These are phyloP conservation scores for Bryoerythrophyllum caledonicum DNA, from an alignment of 225 moss, liverwort and hornwort species.

Conservation along the genomic window DNA sequence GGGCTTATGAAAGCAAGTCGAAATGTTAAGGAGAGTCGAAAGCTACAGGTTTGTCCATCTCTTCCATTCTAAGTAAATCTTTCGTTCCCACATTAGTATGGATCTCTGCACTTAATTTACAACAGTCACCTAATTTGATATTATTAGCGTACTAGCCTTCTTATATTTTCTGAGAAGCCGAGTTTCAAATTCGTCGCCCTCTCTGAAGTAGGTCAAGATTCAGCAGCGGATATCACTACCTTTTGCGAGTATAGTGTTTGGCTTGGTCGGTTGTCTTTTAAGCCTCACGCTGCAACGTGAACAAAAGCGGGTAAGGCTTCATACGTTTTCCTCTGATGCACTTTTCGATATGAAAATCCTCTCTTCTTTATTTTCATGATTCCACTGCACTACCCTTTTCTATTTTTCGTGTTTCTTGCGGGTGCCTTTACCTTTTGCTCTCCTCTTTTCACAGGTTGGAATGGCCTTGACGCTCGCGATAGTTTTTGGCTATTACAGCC, in stretches of 20 bases:
- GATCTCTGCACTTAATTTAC: background rate
- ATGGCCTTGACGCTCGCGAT: slow-evolving; percentile 39
- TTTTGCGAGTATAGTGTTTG: slow-evolving; percentile 46
- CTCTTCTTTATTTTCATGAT: background rate
- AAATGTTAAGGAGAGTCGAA: slow-evolving; percentile 43
- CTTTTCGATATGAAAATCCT: background rate
- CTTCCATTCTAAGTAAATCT: background rate
- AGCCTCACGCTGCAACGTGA: slow-evolving; percentile 36
- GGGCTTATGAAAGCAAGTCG: slow-evolving; percentile 38
- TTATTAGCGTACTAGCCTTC: background rate
- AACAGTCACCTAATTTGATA: background rate
- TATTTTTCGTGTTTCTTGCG: background rate
- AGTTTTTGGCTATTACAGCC: slow-evolving; percentile 39
- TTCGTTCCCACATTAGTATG: background rate
- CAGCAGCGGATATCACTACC: slow-evolving; percentile 53
- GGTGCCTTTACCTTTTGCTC: background rate
- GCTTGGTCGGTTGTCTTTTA: slow-evolving; percentile 42
- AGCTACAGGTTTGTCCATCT: slow-evolving; percentile 38
- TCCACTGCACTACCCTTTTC: background rate
- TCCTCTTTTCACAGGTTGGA: slow-evolving; percentile 32
- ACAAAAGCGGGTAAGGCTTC: slow-evolving; percentile 30
- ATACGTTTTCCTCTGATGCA: background rate
- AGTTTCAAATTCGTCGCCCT: background rate
- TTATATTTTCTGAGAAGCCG: background rate
- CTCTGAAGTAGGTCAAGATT: slow-evolving; percentile 39